Base-by-base conservation (phyloP, 2,329 filamentous ascomycete species). In the Tolypocladium pustulatum region DNA sequence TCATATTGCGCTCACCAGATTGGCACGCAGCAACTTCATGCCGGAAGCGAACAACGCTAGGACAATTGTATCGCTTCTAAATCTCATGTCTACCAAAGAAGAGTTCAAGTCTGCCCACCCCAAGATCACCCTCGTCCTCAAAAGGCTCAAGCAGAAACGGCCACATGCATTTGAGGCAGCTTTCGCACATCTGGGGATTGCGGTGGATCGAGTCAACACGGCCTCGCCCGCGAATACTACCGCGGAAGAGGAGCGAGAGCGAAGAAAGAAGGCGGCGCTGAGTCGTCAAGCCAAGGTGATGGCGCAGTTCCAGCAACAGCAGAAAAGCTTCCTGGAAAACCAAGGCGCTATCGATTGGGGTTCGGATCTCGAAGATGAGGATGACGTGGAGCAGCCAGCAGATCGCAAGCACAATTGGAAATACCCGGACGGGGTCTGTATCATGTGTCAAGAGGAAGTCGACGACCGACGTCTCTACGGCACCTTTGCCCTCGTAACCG, bases 291-390 rank as follows among this genome's bases (percentile, higher is more conserved):
- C 92, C 2, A 89, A 86, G 67, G 91, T 99, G 37, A 97, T 99
- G 92, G 94, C 92, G 1, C 91, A 97, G 69, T 97, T 99, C 74
- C 94, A 97, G 71, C 89, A 96, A 69, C 93, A 99, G 69, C 95
- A 97, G 70, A 93, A 95, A 73, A 94, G 85, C 66, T 99, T 99
- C 74, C 77, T 99, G 75, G 88, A 90, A 59, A 94, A 88, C 63
- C 92, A 97, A 71, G 88, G 84, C n/a, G 81, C 86, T 49, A 83
- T 96, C 61, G 89, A 96, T 71, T 96, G 91, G 89, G 91, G 90
- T 17, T 76, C 75, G 41, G 89, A 94, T 60, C 83, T 91, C 56
- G 90, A 89, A n/a, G 84, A 89, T 32, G 88, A 94, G 54, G 82
- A 89, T 61, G 74, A 78, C 49, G 71, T 74, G 22, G 74, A 76